A percentile compares a stretch with the other conserved stretches of the same genome.
These are phyloP conservation scores for Salmacisia buchloeana DNA, from an alignment of 1,284 basidiomycete genomes.

Conservation along the genomic window DNA sequence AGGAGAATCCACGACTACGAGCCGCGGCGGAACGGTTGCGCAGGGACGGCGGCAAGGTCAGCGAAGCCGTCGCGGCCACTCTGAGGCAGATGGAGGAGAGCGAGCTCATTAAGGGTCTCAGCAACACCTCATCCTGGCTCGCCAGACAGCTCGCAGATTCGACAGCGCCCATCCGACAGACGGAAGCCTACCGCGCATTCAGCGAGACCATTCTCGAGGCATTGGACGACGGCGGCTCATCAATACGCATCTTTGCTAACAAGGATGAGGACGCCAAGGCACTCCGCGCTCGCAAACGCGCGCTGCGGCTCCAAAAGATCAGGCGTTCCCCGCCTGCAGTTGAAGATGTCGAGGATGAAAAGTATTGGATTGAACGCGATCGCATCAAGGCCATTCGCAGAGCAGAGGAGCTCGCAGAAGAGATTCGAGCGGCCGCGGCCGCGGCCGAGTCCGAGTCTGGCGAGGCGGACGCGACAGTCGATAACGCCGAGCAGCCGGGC, in stretches of 20 bases:
- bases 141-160: conserved; percentile 39
- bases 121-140: conserved; percentile 40
- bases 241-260: conserved; percentile 53
- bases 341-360: conserved; percentile 33
- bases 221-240: conserved; percentile 84
- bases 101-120: conserved; percentile 76
- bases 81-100: conserved; percentile 88
- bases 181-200: conserved; percentile 85
- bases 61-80: conserved; percentile 85
- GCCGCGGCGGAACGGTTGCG: conserved; percentile 85
- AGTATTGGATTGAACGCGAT: not conserved
- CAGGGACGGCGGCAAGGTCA: conserved; percentile 82
- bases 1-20: conserved; percentile 87
- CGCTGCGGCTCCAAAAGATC: conserved; percentile 44
- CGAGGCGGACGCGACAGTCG: conserved; percentile 5
- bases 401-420: not conserved
- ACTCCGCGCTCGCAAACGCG: conserved; percentile 53
- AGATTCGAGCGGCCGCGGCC: not conserved
- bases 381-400: conserved; percentile 7
- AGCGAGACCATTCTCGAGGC: conserved; percentile 84
- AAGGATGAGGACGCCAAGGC: conserved; percentile 67
- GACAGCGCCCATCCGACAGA: conserved; percentile 69
- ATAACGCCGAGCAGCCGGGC: conserved; percentile 1
- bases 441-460: not conserved
- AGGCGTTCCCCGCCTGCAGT: conserved; percentile 33